Base-by-base conservation (phyloP, 2,329 filamentous ascomycete genomes). In the Xylariaceae sp. region DNA sequence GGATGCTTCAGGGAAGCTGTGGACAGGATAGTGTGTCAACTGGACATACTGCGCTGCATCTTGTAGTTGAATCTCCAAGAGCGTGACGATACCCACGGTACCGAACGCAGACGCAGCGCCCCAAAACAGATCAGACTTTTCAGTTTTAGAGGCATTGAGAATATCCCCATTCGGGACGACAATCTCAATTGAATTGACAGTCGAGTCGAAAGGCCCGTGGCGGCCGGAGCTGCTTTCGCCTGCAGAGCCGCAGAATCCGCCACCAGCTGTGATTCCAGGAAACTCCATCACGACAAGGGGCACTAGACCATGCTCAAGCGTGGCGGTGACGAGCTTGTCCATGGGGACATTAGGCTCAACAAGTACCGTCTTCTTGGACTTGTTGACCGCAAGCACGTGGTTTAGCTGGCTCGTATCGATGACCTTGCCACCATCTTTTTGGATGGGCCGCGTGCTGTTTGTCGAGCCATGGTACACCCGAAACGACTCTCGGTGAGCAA, bases 381-480 rank as follows among this genome's bases (percentile, higher is more conserved):
- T 68, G 64, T 89, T 79, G 46, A 91, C 72, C 6, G 74, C 70
- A 7, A 91, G 72, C 12, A 91, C 80, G 67, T 80, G 77, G 60
- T 75, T 77, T 7, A 91, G 77, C 3, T 67, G 65, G 69, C 83
- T 86, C 39, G 85, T 89, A 68, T 89, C 85, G 53, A 91, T 75
- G 7, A 83, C 80, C 62, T 80, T 80, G 66, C 77, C 75, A 9
- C 69, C 66, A 45, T 69, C 70, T 32, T 76, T 75, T 26, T 74
- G 71, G 6, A 76, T 76, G 30, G 78, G 77, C 6, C 88, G 83
- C 39, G 88, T 91, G 70, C 83, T 88, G 72, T 89, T 90, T 30
- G 87, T 90, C 0, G 85, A 84, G 57, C 88, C 88, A 71, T 91
- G 87, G 63, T 84, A 87, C 66, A 91, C 85, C n/a, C 86, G 79